phyloP scores from a whole-genome alignment of 1,284 basidiomycete genomes.

The Schizopora paradoxa region DNA sequence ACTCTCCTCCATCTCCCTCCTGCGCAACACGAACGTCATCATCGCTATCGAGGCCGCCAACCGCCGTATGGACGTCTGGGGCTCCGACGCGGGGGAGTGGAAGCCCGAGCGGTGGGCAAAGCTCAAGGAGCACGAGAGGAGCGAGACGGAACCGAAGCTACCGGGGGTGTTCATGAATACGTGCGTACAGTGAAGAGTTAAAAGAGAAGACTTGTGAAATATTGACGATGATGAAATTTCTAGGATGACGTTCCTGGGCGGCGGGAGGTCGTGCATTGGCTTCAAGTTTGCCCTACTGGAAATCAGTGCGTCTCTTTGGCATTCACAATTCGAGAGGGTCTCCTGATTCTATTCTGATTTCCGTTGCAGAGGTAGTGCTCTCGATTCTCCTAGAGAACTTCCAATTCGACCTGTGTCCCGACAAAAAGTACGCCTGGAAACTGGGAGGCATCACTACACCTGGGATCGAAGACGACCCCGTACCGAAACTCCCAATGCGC shows the following conservation, averaged over 20 bases:
- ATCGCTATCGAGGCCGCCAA: conserved; percentile 17
- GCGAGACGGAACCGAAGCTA: too few species aligned
- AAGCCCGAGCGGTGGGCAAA: conserved; percentile 17
- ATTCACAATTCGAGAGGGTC: background rate
- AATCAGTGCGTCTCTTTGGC: conserved; percentile 7
- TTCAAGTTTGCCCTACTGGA: conserved; percentile 13
- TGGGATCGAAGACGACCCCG: conserved; percentile 5
- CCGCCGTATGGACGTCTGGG: conserved; percentile 13
- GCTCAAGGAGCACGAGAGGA: background rate
- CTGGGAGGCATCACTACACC: conserved; percentile 9
- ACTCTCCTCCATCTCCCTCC: conserved; percentile 1
- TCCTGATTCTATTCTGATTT: background rate
- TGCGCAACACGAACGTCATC: conserved; percentile 8
- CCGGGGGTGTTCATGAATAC: too few species aligned
- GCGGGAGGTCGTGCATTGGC: conserved; percentile 28
- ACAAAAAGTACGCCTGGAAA: conserved; percentile 9
- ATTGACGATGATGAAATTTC: too few species aligned
- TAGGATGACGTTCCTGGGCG: conserved; percentile 32
- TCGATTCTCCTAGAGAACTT: conserved; percentile 7
- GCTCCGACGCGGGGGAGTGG: conserved; percentile 17
- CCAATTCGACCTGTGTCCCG: conserved; percentile 10
- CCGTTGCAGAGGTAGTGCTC: conserved; percentile 10
- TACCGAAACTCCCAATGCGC: conserved; percentile 9
- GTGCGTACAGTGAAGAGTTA: too few species aligned
- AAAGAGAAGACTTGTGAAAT: too few species aligned